Evolutionary conservation across 2,329 filamentous ascomycete genomes (phyloP).

Genomic region (Colletotrichum chlorophyti): DNA sequence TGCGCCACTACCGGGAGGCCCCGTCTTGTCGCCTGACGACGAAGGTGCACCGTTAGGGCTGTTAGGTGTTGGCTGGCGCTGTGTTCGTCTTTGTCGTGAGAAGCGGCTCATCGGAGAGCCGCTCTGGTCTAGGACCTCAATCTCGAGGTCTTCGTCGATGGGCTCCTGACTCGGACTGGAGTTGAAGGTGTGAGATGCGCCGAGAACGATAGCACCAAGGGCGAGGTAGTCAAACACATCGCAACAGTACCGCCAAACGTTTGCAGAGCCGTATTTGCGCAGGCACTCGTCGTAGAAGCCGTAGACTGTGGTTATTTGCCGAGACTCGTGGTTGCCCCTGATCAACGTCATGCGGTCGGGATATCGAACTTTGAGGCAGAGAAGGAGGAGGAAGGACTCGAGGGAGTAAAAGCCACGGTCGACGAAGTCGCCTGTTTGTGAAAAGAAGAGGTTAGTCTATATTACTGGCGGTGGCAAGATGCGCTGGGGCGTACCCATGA

Average conservation of each 20-base stretch:
- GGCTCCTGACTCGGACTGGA: constrained; percentile 53
- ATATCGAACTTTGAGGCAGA: constrained; percentile 96
- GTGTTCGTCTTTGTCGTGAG: constrained; percentile 48
- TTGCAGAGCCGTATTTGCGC: constrained; percentile 93
- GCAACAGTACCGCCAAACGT: constrained; percentile 97
- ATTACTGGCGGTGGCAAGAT: background rate
- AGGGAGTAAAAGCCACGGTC: constrained; percentile 98
- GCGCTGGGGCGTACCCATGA: constrained; percentile 74
- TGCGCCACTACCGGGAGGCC: constrained; percentile 81
- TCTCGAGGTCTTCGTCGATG: constrained; percentile 79
- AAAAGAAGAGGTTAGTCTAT: background rate
- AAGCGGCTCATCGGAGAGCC: constrained; percentile 81
- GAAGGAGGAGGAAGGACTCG: constrained; percentile 92
- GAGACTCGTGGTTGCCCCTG: constrained; percentile 92
- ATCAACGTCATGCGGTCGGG: constrained; percentile 97
- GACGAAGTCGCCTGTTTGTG: constrained; percentile 81
- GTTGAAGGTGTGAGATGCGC: constrained; percentile 73
- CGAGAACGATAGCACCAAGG: constrained; percentile 88
- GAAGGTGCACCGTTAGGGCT: constrained; percentile 37
- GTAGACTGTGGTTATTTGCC: constrained; percentile 96
- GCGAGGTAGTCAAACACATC: constrained; percentile 98
- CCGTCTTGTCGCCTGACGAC: constrained; percentile 57
- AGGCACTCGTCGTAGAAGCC: constrained; percentile 98
- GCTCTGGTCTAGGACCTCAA: constrained; percentile 88
- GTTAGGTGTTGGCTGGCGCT: constrained; percentile 33